Evolutionary conservation across 306 rosid genomes (phyloP).

Genomic region (Castanopsis chinensis): DNA sequence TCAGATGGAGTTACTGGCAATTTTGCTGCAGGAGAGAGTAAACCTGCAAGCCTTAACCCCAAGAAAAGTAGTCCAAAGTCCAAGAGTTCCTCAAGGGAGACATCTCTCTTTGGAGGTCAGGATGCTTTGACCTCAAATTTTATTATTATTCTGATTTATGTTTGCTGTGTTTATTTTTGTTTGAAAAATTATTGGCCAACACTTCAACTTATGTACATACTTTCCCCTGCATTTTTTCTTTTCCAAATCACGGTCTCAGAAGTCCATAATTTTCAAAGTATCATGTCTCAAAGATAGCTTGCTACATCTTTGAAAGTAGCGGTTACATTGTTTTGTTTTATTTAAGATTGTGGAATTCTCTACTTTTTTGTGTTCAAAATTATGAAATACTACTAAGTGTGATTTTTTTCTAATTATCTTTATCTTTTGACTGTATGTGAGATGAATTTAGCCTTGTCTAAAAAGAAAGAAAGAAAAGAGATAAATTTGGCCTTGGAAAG

Average conservation of each 20-base stretch:
- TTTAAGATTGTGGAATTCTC: background rate
- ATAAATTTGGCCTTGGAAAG: background rate
- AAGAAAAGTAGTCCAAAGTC: conserved; percentile 96
- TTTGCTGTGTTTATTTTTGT: background rate
- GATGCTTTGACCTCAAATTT: conserved; percentile 24
- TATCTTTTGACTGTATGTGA: background rate
- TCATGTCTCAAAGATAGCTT: background rate
- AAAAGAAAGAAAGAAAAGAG: too few species aligned
- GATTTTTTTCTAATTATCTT: background rate
- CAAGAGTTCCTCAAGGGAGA: conserved; percentile 77
- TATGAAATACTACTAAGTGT: background rate
- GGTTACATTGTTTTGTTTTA: background rate
- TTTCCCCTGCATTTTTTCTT: background rate
- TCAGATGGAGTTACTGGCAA: conserved; percentile 65
- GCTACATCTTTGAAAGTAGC: background rate
- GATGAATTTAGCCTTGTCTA: too few species aligned
- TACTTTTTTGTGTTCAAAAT: background rate
- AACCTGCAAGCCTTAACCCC: conserved; percentile 50
- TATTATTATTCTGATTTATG: conserved; percentile 1
- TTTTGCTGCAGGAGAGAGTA: conserved; percentile 67
- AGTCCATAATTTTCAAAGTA: background rate
- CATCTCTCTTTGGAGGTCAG: conserved; percentile 87
- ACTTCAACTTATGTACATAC: background rate
- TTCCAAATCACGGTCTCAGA: background rate
- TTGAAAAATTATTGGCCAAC: background rate